Conservation (phyloP, 2,329 filamentous ascomycete genomes). For the Apiospora rasikravindrae region DNA sequence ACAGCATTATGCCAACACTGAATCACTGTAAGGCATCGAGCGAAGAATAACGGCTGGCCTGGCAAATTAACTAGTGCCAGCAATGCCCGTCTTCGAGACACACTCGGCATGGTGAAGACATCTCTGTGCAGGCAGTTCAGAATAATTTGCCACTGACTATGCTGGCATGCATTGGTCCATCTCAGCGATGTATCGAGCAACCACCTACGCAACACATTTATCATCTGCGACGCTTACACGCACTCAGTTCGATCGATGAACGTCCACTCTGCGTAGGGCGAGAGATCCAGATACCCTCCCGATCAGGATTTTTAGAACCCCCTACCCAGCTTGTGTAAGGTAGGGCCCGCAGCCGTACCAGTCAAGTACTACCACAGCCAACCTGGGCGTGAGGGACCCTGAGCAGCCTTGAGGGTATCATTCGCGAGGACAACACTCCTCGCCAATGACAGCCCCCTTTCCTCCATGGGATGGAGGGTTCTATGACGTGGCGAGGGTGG, state of each 20-base stretch:
- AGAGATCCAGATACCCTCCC: not conserved
- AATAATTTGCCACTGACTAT: not conserved
- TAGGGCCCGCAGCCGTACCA: not conserved
- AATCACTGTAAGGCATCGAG: not conserved
- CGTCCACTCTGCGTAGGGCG: not conserved
- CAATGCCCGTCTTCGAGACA: not conserved
- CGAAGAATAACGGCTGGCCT: not conserved
- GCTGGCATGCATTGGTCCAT: not conserved
- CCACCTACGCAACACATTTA: not conserved
- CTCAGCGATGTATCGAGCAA: not conserved
- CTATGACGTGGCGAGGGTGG: slow-evolving; percentile 6
- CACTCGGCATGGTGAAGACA: not conserved
- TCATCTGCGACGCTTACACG: not conserved
- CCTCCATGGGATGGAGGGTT: not conserved
- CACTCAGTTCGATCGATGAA: no score
- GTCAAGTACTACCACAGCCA: not conserved
- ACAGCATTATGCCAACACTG: not conserved
- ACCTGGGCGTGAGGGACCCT: not conserved
- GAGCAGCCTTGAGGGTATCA: not conserved
- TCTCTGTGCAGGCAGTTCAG: no score
- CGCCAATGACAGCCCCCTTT: not conserved
- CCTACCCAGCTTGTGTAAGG: not conserved
- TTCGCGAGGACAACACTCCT: not conserved
- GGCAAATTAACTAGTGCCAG: not conserved
- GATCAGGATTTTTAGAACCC: not conserved